Evolutionary conservation across 1,284 basidiomycete genomes (phyloP).

Genomic region (Tilletia caries): DNA sequence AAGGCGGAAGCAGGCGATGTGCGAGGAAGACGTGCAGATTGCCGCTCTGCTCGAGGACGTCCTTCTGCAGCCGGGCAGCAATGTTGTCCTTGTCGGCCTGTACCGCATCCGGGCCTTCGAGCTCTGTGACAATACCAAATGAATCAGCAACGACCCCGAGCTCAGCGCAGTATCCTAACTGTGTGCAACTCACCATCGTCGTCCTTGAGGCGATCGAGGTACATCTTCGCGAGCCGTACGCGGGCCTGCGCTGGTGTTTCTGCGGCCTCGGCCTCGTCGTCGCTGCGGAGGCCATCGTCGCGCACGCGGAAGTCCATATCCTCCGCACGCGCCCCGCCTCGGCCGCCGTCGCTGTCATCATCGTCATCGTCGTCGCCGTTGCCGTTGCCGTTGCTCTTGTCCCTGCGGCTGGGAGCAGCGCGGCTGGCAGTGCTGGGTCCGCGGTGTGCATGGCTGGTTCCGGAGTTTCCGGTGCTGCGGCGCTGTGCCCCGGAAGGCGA

Average conservation of each 20-base stretch:
- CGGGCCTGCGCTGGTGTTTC: slow-evolving; percentile 92
- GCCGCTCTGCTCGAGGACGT: slow-evolving; percentile 40
- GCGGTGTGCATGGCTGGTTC: background rate
- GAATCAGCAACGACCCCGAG: background rate
- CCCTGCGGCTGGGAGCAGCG: slow-evolving; percentile 10
- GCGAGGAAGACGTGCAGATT: slow-evolving; percentile 74
- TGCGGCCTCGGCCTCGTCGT: slow-evolving; percentile 35
- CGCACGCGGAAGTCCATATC: slow-evolving; percentile 44
- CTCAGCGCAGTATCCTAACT: too few species aligned
- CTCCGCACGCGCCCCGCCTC: slow-evolving; percentile 21
- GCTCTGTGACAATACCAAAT: background rate
- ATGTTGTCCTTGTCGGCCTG: slow-evolving; percentile 90
- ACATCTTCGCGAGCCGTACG: slow-evolving; percentile 81
- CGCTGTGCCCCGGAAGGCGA: background rate
- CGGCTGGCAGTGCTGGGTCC: background rate
- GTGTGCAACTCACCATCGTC: slow-evolving; percentile 8
- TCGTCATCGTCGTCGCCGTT: slow-evolving; percentile 20
- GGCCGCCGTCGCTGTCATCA: slow-evolving; percentile 25
- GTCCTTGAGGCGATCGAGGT: slow-evolving; percentile 71
- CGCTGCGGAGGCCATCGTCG: slow-evolving; percentile 29
- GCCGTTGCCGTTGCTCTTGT: slow-evolving; percentile 12
- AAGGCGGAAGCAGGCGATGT: slow-evolving; percentile 40
- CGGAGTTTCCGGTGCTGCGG: slow-evolving; percentile 11
- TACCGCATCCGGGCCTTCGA: slow-evolving; percentile 77
- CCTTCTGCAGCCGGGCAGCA: slow-evolving; percentile 71